Conservation (phyloP, 2,329 filamentous ascomycete genomes). For the Scleromitrula shiraiana region DNA sequence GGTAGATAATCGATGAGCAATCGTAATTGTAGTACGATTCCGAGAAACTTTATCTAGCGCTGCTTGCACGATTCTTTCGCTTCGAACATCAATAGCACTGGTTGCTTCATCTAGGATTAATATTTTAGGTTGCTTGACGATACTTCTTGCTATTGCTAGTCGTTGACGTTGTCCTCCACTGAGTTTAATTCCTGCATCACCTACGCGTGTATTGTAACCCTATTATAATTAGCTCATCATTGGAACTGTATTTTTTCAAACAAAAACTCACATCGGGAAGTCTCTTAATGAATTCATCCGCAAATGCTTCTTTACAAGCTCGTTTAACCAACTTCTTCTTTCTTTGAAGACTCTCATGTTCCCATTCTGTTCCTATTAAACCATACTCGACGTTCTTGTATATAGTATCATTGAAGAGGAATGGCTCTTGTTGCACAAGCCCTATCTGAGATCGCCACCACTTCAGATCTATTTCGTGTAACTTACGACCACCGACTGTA, state of each 20-base stretch:
- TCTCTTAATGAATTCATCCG: constrained; percentile 45
- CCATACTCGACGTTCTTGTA: constrained; percentile 19
- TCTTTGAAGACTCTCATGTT: constrained; percentile 6
- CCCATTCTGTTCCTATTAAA: constrained; percentile 17
- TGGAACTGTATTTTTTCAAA: too few species aligned
- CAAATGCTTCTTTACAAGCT: constrained; percentile 48
- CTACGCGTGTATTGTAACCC: constrained; percentile 65
- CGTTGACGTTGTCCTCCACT: constrained; percentile 77
- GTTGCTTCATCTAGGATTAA: constrained; percentile 56
- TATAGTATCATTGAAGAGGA: constrained; percentile 44
- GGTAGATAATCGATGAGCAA: constrained; percentile 82
- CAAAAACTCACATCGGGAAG: constrained; percentile 36
- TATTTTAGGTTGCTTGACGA: constrained; percentile 46
- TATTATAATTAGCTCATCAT: neutral
- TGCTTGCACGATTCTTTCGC: constrained; percentile 81
- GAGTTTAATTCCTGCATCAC: constrained; percentile 66
- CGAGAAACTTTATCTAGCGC: constrained; percentile 74
- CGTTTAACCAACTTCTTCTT: constrained; percentile 25
- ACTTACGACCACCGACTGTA: constrained; percentile 13
- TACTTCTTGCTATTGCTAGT: constrained; percentile 55
- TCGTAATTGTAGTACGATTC: constrained; percentile 84
- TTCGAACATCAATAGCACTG: constrained; percentile 68
- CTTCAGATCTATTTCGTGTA: constrained; percentile 12
- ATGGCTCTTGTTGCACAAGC: constrained; percentile 47
- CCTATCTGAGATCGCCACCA: constrained; percentile 40